Base-by-base conservation (phyloP, 306 rosid species). In the Rubus parviflorus region DNA sequence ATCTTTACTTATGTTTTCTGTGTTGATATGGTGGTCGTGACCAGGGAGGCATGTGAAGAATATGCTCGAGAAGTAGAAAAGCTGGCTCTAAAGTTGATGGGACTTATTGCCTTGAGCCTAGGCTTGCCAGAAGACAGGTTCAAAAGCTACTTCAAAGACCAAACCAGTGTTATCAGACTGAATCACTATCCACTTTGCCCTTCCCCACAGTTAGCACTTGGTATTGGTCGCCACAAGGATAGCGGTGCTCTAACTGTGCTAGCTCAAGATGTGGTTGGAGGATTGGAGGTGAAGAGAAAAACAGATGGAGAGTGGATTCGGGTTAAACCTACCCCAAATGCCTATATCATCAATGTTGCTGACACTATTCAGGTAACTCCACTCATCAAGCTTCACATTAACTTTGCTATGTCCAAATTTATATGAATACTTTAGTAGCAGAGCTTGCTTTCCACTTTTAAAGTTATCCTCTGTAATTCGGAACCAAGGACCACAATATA, bases 151-250 rank as follows among this genome's bases (percentile, higher is more conserved):
- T 89, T 89, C 76, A 83, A 87, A 63, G 87, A 83, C 22, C 88
- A 86, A 52, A 80, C 89, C 2, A 91, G 86, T 38, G 45, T 42
- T 38, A 10, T 81, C 6, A 65, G 92, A 22, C 78, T 89, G n/a
- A 87, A 86, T 42, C 81, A 83, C 49, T 91, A 87, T 62, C 89
- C 92, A 1, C 80, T 86, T 23, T 87, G 97, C 45, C 90, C 92
- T 7, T 74, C 54, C 3, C 87, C 93, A 66, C 38, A 87, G 17
- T 72, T 89, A 0, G 85, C 88, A 40, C 92, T 89, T 7, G 93
- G 96, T 0, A 81, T 82, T 23, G 90, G 96, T 13, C 78, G 85
- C 17, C 92, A 89, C 85, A 89, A 77, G 54, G 96, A 89, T 23
- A 22, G 22, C 3, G 86, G 93, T 0, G 89, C 66, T 25, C 52